Evolutionary conservation across 1,284 basidiomycete species (phyloP).

Genomic region (Moesziomyces sp.): DNA sequence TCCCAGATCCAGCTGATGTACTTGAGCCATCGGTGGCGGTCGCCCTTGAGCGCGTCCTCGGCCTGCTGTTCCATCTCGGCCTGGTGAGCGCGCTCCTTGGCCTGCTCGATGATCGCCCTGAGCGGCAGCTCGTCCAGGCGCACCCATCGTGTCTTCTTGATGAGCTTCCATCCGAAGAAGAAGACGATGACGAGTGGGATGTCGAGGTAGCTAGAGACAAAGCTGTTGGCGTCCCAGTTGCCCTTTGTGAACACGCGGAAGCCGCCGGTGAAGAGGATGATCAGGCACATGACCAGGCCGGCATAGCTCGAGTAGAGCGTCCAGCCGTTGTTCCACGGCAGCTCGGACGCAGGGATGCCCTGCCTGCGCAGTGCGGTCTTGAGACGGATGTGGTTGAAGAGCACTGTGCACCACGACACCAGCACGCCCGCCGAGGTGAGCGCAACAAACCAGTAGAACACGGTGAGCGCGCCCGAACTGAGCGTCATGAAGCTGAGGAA

Average conservation of each 20-base stretch:
- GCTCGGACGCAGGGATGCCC: conserved; percentile 72
- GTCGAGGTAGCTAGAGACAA: conserved; percentile 83
- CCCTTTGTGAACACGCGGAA: conserved; percentile 54
- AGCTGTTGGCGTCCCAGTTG: conserved; percentile 72
- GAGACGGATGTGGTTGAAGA: conserved; percentile 80
- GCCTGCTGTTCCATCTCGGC: conserved; percentile 18
- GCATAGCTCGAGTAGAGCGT: conserved; percentile 62
- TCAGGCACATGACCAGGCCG: conserved; percentile 29
- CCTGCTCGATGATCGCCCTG: conserved; percentile 26
- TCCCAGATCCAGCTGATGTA: conserved; percentile 46
- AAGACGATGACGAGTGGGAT: conserved; percentile 79
- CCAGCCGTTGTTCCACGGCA: conserved; percentile 67
- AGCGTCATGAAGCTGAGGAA: conserved; percentile 75
- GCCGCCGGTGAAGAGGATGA: conserved; percentile 68
- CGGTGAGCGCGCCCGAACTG: conserved; percentile 69
- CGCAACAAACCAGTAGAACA: conserved; percentile 73
- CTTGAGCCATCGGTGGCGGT: conserved; percentile 17
- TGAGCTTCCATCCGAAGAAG: conserved; percentile 70
- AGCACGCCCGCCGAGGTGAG: conserved; percentile 76
- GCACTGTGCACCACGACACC: conserved; percentile 85
- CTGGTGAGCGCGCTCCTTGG: conserved; percentile 11
- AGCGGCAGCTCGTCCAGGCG: conserved; percentile 26
- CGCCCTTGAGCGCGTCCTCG: conserved; percentile 14
- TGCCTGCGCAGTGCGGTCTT: conserved; percentile 74
- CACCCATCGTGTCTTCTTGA: conserved; percentile 41